Conservation (phyloP, 2,329 filamentous ascomycete genomes). For the Neurospora crassa region DNA sequence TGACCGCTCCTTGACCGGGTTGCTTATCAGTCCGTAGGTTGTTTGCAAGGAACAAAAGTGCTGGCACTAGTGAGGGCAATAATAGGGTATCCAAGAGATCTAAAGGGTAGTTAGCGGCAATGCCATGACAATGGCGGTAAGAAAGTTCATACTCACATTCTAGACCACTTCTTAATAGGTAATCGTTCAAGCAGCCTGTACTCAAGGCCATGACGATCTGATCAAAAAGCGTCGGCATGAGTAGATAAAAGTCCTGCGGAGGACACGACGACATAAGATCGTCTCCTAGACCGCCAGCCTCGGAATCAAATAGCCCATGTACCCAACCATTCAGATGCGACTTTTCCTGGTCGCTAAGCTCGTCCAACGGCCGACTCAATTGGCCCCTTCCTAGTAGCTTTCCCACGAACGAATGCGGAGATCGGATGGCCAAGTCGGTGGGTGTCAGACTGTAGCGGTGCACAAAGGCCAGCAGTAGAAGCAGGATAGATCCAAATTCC, state of each 20-base stretch:
- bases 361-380: constrained; percentile 44
- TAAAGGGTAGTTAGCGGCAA: constrained; percentile 23
- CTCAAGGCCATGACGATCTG: constrained; percentile 64
- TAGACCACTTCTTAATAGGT: constrained; percentile 63
- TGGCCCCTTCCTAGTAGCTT: constrained; percentile 54
- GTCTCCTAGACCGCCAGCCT: constrained; percentile 64
- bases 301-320: constrained; percentile 64
- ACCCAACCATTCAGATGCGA: constrained; percentile 66
- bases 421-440: constrained; percentile 52
- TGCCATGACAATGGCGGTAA: not conserved
- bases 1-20: constrained; percentile 55
- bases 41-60: constrained; percentile 60
- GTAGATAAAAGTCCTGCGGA: constrained; percentile 72
- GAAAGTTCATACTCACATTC: constrained; percentile 50
- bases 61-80: constrained; percentile 67
- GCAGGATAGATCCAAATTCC: constrained; percentile 69
- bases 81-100: constrained; percentile 72
- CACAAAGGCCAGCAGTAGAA: constrained; percentile 65
- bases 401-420: constrained; percentile 56
- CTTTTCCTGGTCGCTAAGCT: constrained; percentile 55
- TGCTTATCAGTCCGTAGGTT: constrained; percentile 58
- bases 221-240: constrained; percentile 68
- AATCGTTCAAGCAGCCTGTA: constrained; percentile 55
- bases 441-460: constrained; percentile 61
- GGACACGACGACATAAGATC: constrained; percentile 75